Evolutionary conservation across 768 basidiomycete genomes (phyloP).

Genomic region (Suillus luteus): DNA sequence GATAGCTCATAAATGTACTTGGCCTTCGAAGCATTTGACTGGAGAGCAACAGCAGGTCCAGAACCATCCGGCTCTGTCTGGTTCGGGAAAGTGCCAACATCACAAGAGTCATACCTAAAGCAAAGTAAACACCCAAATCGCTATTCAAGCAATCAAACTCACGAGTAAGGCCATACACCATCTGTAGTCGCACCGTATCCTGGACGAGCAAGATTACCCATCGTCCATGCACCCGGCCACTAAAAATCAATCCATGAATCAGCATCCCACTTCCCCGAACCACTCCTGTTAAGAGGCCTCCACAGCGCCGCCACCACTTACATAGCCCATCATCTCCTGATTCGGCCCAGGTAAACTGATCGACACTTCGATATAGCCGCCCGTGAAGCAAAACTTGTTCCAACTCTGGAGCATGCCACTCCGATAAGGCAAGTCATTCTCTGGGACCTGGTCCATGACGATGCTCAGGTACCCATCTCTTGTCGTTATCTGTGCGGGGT

Average conservation of each 20-base stretch:
- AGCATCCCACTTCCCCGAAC: not conserved
- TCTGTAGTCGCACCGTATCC: conserved; percentile 82
- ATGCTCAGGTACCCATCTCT: conserved; percentile 66
- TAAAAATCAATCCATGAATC: conserved; percentile 22
- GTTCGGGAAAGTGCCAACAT: conserved; percentile 58
- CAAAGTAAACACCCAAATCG: not conserved
- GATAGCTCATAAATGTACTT: conserved; percentile 65
- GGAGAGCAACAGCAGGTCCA: conserved; percentile 63
- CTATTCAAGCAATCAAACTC: conserved; percentile 20
- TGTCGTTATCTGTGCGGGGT: conserved; percentile 67
- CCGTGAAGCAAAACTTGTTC: conserved; percentile 90
- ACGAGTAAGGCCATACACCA: conserved; percentile 84
- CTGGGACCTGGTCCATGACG: conserved; percentile 54
- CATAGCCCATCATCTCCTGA: conserved; percentile 49
- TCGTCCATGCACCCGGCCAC: conserved; percentile 90
- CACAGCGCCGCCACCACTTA: conserved; percentile 29
- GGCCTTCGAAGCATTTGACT: conserved; percentile 46
- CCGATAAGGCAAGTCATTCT: conserved; percentile 64
- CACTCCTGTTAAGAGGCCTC: not conserved
- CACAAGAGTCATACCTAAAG: conserved; percentile 53
- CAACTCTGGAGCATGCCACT: conserved; percentile 85
- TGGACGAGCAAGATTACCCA: conserved; percentile 84
- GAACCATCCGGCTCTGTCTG: conserved; percentile 48
- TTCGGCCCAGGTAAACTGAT: conserved; percentile 61
- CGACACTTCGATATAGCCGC: conserved; percentile 70